Percentiles rank a stretch among this genome's conserved stretches.
These are phyloP conservation scores for Fusarium poae DNA, from an alignment of 2,329 filamentous ascomycete genomes.

Conservation along the genomic window DNA sequence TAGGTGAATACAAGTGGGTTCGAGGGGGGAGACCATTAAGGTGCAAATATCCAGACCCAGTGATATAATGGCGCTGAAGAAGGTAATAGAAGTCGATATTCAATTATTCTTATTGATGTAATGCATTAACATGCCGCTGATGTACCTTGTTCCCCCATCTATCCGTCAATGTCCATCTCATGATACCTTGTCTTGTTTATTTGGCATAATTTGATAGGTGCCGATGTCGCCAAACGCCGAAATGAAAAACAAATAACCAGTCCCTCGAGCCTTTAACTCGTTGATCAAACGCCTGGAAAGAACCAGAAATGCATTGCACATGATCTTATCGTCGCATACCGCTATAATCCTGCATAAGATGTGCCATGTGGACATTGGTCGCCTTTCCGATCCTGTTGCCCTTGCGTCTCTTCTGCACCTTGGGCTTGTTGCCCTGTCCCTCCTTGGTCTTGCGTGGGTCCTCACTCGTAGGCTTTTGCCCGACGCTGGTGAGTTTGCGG, in stretches of 20 bases:
- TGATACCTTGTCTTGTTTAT: constrained; percentile 21
- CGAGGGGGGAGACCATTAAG: neutral
- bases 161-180: constrained; percentile 19
- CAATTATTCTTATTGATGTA: constrained; percentile 23
- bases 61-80: neutral
- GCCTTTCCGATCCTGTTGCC: constrained; percentile 79
- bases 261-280: constrained; percentile 11
- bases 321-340: constrained; percentile 58
- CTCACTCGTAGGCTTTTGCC: constrained; percentile 86
- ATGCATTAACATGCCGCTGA: constrained; percentile 31
- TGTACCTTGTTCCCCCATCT: constrained; percentile 20
- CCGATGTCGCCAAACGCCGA: constrained; percentile 28
- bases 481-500: constrained; percentile 79
- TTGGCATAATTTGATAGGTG: constrained; percentile 17
- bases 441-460: constrained; percentile 69
- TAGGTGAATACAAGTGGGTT: constrained; percentile 1
- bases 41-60: neutral
- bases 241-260: neutral
- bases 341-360: constrained; percentile 81
- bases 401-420: constrained; percentile 79
- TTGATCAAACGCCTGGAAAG: constrained; percentile 32
- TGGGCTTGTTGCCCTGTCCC: constrained; percentile 66
- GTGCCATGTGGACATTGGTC: constrained; percentile 89
- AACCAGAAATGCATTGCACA: constrained; percentile 10
- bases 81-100: constrained; percentile 9